Percentiles rank a stretch among this genome's conserved stretches.
Conservation (phyloP, 148 eudicot genomes). For the Suaeda aralocaspica region DNA sequence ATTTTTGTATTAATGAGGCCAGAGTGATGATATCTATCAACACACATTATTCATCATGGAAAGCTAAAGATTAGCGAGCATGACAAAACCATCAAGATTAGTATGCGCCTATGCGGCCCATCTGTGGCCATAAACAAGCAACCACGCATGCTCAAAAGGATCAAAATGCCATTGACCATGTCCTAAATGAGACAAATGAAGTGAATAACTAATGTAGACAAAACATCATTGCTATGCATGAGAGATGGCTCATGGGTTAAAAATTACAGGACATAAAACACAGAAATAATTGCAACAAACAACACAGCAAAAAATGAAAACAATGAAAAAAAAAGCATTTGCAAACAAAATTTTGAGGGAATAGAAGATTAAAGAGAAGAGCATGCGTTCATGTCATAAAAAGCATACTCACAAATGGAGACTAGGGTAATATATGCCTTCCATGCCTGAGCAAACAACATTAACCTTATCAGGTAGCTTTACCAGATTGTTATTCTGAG, state of each 20-base stretch:
- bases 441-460: conserved; percentile 70
- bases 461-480: conserved; percentile 64
- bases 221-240: neutral
- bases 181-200: no score
- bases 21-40: no score
- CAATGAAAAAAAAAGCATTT: neutral
- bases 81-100: neutral
- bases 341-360: neutral
- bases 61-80: no score
- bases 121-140: neutral
- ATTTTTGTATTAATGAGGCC: no score
- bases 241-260: neutral
- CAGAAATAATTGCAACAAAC: neutral
- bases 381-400: conserved; percentile 7
- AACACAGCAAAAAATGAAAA: no score
- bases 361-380: neutral
- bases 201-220: no score
- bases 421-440: conserved; percentile 70
- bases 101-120: no score
- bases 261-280: neutral
- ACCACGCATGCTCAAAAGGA: neutral
- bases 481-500: conserved; percentile 37
- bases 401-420: conserved; percentile 60
- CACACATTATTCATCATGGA: no score
- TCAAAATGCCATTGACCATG: no score